Percentiles rank a stretch among this genome's conserved stretches.
Evolutionary conservation across 2,329 filamentous ascomycete species (phyloP).

Genomic region (Colletotrichum gigasporum): DNA sequence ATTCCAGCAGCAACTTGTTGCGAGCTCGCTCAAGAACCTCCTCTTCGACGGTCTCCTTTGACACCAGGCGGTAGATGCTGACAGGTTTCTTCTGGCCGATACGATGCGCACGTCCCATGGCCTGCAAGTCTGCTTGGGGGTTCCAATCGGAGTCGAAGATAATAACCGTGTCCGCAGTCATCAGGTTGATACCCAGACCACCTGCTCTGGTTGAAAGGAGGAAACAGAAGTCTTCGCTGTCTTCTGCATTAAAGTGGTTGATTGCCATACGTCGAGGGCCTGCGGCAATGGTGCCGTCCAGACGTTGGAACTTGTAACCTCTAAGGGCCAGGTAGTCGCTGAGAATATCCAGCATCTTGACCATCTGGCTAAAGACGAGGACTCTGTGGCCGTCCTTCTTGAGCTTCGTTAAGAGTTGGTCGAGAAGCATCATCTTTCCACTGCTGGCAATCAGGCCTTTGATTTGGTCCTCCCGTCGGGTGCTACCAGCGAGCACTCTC

Average conservation of each 20-base stretch:
- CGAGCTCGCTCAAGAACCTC: slow-evolving; percentile 95
- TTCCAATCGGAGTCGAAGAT: slow-evolving; percentile 99
- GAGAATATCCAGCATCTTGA: slow-evolving; percentile 96
- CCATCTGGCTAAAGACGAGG: slow-evolving; percentile 99
- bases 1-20: slow-evolving; percentile 97
- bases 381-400: slow-evolving; percentile 95
- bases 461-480: slow-evolving; percentile 86
- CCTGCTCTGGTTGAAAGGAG: slow-evolving; percentile 93
- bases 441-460: slow-evolving; percentile 95
- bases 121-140: slow-evolving; percentile 95
- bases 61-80: slow-evolving; percentile 94
- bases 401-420: slow-evolving; percentile 92
- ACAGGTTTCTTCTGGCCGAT: slow-evolving; percentile 97
- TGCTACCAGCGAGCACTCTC: slow-evolving; percentile 82
- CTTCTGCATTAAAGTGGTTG: slow-evolving; percentile 98
- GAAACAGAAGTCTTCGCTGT: slow-evolving; percentile 96
- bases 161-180: slow-evolving; percentile 98
- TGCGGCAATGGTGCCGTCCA: slow-evolving; percentile 94
- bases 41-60: slow-evolving; percentile 98
- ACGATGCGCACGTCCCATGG: slow-evolving; percentile 97
- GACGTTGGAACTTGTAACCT: slow-evolving; percentile 93
- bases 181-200: slow-evolving; percentile 97
- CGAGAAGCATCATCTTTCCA: slow-evolving; percentile 99
- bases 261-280: slow-evolving; percentile 91
- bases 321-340: slow-evolving; percentile 92